phyloP scores from a whole-genome alignment of 371 early-diverging fungal species.

The Choanephora cucurbitarum region DNA sequence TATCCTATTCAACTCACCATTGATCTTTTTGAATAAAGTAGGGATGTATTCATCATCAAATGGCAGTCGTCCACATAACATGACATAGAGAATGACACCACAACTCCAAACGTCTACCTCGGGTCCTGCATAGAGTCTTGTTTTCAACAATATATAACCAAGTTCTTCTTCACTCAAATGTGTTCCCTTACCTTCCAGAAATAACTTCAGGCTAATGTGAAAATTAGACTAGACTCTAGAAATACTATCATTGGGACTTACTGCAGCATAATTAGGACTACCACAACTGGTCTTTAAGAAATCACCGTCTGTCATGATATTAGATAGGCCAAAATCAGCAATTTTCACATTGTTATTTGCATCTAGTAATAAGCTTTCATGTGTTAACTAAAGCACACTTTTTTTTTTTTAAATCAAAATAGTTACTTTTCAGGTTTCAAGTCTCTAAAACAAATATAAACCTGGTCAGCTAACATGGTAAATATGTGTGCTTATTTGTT shows the following conservation, averaged over 20 bases:
- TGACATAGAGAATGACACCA: slow-evolving; percentile 99
- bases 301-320: slow-evolving; percentile 94
- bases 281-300: slow-evolving; percentile 96
- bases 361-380: slow-evolving; percentile 79
- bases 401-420: slow-evolving; percentile 1
- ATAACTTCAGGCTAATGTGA: slow-evolving; percentile 92
- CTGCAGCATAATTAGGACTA: slow-evolving; percentile 85
- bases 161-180: neutral
- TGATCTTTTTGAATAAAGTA: slow-evolving; percentile 92
- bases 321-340: slow-evolving; percentile 96
- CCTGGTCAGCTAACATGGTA: slow-evolving; percentile 7
- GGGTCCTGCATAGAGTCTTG: slow-evolving; percentile 92
- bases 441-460: slow-evolving; percentile 55
- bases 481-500: neutral
- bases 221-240: slow-evolving; percentile 1
- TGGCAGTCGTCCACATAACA: slow-evolving; percentile 98
- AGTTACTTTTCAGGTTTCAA: slow-evolving; percentile 79
- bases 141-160: neutral
- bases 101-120: slow-evolving; percentile 99
- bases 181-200: slow-evolving; percentile 72
- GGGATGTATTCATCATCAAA: slow-evolving; percentile 99
- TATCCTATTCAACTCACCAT: slow-evolving; percentile 38
- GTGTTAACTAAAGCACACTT: neutral
- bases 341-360: slow-evolving; percentile 96
- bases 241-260: slow-evolving; percentile 29